These are phyloP conservation scores for Saraca asoca DNA, from an alignment of 331 rosid species.

Conservation along the genomic window DNA sequence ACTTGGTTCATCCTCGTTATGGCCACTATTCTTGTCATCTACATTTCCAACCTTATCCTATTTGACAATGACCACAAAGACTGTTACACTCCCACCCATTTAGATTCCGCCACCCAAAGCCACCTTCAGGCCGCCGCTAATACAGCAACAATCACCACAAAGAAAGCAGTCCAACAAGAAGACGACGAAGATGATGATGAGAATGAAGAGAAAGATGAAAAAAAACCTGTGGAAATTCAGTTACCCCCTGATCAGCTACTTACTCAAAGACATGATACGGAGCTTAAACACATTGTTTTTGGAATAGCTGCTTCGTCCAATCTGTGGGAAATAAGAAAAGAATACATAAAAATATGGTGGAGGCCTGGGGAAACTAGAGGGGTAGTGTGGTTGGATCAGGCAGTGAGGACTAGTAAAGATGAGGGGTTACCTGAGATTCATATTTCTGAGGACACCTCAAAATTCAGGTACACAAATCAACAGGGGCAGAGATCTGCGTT, in stretches of 20 bases:
- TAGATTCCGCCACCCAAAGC: slow-evolving; percentile 28
- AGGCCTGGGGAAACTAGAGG: slow-evolving; percentile 75
- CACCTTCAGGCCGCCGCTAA: slow-evolving; percentile 42
- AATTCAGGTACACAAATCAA: slow-evolving; percentile 58
- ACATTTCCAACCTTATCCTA: slow-evolving; percentile 59
- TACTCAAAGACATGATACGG: slow-evolving; percentile 42
- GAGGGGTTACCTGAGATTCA: slow-evolving; percentile 72
- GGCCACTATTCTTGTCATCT: slow-evolving; percentile 53
- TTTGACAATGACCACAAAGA: slow-evolving; percentile 46
- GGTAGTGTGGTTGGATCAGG: slow-evolving; percentile 75
- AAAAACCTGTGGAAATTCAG: slow-evolving; percentile 22
- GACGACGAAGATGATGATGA: not conserved
- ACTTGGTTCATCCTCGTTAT: slow-evolving; percentile 54
- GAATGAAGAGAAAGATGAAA: not conserved
- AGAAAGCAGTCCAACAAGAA: not conserved
- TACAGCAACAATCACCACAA: slow-evolving; percentile 25
- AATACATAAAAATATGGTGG: slow-evolving; percentile 89
- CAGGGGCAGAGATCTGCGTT: slow-evolving; percentile 83
- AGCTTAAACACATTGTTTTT: slow-evolving; percentile 71
- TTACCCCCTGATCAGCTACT: slow-evolving; percentile 14
- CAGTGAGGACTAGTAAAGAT: slow-evolving; percentile 30
- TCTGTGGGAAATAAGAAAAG: slow-evolving; percentile 70
- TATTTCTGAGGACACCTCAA: slow-evolving; percentile 59
- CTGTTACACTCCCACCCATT: slow-evolving; percentile 40
- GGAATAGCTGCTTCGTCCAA: slow-evolving; percentile 84